Percentiles rank a stretch among this genome's conserved stretches.
Conservation (phyloP, 2,329 filamentous ascomycete species). For the Penicillium sp. region DNA sequence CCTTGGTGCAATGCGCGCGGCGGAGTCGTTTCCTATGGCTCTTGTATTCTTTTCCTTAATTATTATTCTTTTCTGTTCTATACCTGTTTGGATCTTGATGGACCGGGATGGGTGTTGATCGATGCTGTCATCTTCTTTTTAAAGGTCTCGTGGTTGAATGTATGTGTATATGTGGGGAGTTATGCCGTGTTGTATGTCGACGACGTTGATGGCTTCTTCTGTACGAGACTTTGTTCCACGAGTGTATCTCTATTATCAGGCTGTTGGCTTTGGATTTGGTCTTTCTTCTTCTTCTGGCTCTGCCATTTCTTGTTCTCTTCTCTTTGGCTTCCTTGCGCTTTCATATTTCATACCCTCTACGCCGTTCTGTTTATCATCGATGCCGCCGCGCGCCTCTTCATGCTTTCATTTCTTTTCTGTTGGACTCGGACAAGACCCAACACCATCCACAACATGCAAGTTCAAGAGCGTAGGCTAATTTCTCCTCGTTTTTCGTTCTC, state of each 20-base stretch:
- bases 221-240: conserved; percentile 26
- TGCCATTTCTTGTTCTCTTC: conserved; percentile 12
- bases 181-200: neutral
- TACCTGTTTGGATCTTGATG: conserved; percentile 15
- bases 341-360: conserved; percentile 36
- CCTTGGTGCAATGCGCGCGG: conserved; percentile 24
- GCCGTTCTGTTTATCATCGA: conserved; percentile 33
- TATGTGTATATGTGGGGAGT: conserved; percentile 27
- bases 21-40: conserved; percentile 14
- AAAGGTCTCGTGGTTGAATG: conserved; percentile 7
- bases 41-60: conserved; percentile 12
- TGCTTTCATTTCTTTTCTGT: conserved; percentile 29
- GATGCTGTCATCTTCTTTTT: neutral
- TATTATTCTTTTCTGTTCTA: conserved; percentile 13
- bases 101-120: conserved; percentile 7
- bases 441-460: conserved; percentile 29
- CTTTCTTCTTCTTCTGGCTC: neutral
- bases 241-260: conserved; percentile 42
- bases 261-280: conserved; percentile 32
- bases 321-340: conserved; percentile 8
- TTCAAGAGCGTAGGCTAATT: conserved; percentile 53
- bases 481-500: conserved; percentile 25
- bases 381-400: conserved; percentile 27
- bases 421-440: conserved; percentile 11
- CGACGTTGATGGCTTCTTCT: conserved; percentile 18